Percentiles rank a stretch among this genome's conserved stretches.
phyloP scores from a whole-genome alignment of 2,329 filamentous ascomycete genomes.

The Phialemonium atrogriseum region DNA sequence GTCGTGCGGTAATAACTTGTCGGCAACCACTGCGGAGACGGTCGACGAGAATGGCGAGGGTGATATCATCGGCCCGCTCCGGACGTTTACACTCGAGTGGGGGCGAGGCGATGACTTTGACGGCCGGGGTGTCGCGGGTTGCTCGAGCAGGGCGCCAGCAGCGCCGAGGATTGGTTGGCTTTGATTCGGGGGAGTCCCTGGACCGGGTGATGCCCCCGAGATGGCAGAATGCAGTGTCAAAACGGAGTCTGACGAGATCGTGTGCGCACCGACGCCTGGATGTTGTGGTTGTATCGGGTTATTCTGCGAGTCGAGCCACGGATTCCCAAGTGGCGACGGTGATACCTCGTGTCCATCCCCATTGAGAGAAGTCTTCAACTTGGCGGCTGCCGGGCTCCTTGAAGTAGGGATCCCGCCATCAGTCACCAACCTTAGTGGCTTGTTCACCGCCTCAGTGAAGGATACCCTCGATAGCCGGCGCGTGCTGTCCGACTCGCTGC shows the following conservation, averaged over 20 bases:
- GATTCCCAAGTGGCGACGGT: conserved; percentile 32
- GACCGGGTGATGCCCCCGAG: conserved; percentile 16
- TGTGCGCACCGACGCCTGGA: conserved; percentile 8
- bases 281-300: conserved; percentile 3
- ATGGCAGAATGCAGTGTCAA: conserved; percentile 7
- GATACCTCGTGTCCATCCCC: conserved; percentile 5
- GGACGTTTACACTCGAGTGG: conserved; percentile 29
- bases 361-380: conserved; percentile 17
- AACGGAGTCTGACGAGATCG: conserved; percentile 19
- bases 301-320: conserved; percentile 22
- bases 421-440: conserved; percentile 25
- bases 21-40: conserved; percentile 48
- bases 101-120: conserved; percentile 22
- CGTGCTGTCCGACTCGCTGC: conserved; percentile 22
- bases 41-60: conserved; percentile 53
- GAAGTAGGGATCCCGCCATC: conserved; percentile 27
- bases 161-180: conserved; percentile 1
- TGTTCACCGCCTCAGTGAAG: conserved; percentile 29
- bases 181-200: conserved; percentile 10
- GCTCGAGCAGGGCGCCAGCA: conserved; percentile 9
- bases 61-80: conserved; percentile 44
- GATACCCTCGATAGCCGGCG: conserved; percentile 41
- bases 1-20: conserved; percentile 39
- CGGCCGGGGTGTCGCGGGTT: conserved; percentile 18
- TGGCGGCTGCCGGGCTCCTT: conserved; percentile 21